These are phyloP conservation scores for Rosellinia necatrix DNA, from an alignment of 2,329 filamentous ascomycete genomes.

Conservation along the genomic window DNA sequence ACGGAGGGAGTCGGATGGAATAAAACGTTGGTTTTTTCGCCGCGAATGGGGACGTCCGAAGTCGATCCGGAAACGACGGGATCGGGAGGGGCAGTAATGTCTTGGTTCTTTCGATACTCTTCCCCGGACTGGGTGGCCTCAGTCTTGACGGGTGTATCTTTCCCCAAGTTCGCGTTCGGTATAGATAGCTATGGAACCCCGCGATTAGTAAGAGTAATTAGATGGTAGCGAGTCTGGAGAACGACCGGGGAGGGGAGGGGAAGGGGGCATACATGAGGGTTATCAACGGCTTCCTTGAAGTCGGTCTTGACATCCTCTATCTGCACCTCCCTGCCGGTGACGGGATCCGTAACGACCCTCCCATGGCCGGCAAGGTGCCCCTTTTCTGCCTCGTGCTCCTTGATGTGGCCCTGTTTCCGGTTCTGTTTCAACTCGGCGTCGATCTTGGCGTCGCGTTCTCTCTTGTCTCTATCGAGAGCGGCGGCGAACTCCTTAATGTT, in stretches of 20 bases:
- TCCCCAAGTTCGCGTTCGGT: slow-evolving; percentile 86
- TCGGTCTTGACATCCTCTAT: slow-evolving; percentile 81
- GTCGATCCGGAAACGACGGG: slow-evolving; percentile 81
- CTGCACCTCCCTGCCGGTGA: slow-evolving; percentile 81
- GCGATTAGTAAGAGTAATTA: too few relatives aligned
- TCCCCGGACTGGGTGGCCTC: slow-evolving; percentile 71
- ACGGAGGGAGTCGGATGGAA: slow-evolving; percentile 94
- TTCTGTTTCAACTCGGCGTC: slow-evolving; percentile 58
- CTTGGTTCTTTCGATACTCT: slow-evolving; percentile 84
- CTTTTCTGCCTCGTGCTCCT: slow-evolving; percentile 50
- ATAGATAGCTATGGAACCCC: slow-evolving; percentile 67
- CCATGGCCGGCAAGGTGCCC: slow-evolving; percentile 52
- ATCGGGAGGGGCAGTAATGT: slow-evolving; percentile 88
- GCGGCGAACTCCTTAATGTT: slow-evolving; percentile 85
- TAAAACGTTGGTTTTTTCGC: slow-evolving; percentile 93
- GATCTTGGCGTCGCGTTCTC: slow-evolving; percentile 71
- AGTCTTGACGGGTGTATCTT: slow-evolving; percentile 73
- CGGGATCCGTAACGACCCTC: slow-evolving; percentile 82
- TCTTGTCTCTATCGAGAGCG: slow-evolving; percentile 78
- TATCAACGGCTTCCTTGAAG: slow-evolving; percentile 69
- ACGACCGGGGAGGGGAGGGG: too few relatives aligned
- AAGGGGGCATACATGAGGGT: slow-evolving; percentile 63
- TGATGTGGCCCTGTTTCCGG: slow-evolving; percentile 39
- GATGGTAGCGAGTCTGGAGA: too few relatives aligned
- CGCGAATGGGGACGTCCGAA: slow-evolving; percentile 92